Evolutionary conservation across 148 eudicot species (phyloP), one percentile per base, ranked within the genome.

Genomic region (Cornus florida): DNA sequence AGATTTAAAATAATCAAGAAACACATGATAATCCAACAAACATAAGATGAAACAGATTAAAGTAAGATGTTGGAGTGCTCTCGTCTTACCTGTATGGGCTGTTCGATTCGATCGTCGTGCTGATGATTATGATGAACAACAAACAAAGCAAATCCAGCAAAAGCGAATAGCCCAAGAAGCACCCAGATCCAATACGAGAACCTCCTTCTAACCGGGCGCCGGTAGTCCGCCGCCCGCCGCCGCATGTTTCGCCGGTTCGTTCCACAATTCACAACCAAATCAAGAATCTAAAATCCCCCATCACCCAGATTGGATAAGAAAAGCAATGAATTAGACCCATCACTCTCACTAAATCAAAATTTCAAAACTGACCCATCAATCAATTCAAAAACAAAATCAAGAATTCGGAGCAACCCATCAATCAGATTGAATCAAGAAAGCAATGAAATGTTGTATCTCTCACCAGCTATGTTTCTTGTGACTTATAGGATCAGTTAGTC

Each of bases 131-230:
- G 97, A 70, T 88, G 97, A 87, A 92, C 83, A 82, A 88, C 84
- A 79, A 92, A 88, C 75, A 92, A 73, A 68, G 86, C 72, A 73
- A 91, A 79, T 60, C 89, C 98, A 50, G 84, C 94, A 86, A 92
- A 20, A 50, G 82, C 81, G 50, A 92, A 85, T 75, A 89, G 39
- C 43, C 85, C 89, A 70, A 94, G 86, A 41, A 94, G 84, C 59
- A 75, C 79, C 94, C 97, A 92, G 93, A 94, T 94, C 98, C 97
- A 91, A 82, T 86, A 86, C 17, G 91, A 75, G 9, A 88, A 80
- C 83, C 92, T 83, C 87, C 89, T 82, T 64, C 97, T 80, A 78
- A 84, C 90, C 82, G 93, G 94, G 91, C 98, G 96, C 92, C 96
- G 92, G 82, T 84, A 88, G 22, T 92, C 94, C 84, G 93, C 90